These are phyloP conservation scores for Fusarium robinianum DNA, from an alignment of 2,329 filamentous ascomycete genomes.

Conservation along the genomic window DNA sequence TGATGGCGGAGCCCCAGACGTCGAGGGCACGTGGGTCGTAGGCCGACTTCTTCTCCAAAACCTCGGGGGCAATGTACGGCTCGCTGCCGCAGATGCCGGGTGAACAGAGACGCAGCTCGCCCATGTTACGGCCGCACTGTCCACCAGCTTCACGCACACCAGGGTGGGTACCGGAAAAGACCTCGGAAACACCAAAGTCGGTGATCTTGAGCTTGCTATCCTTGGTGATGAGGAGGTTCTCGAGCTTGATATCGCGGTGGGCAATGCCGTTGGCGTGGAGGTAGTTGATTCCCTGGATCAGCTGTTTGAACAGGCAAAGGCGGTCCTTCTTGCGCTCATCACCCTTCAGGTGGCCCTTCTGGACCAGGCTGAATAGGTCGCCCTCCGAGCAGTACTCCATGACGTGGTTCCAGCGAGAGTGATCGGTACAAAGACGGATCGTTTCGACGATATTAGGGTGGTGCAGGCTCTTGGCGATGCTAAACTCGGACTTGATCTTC, in stretches of 20 bases:
- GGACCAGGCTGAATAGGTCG: constrained; percentile 76
- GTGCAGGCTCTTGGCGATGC: constrained; percentile 80
- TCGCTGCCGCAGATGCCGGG: constrained; percentile 84
- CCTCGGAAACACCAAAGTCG: constrained; percentile 88
- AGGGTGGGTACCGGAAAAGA: constrained; percentile 81
- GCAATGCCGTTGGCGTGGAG: constrained; percentile 84
- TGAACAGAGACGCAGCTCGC: constrained; percentile 69
- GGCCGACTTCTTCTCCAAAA: constrained; percentile 67
- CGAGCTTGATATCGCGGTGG: constrained; percentile 88
- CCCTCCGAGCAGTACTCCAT: constrained; percentile 91
- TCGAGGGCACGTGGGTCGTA: constrained; percentile 80
- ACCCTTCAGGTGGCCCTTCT: constrained; percentile 68
- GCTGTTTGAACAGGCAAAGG: constrained; percentile 86
- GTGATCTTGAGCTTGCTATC: constrained; percentile 87
- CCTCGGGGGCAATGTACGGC: constrained; percentile 87
- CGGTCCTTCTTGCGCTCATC: constrained; percentile 71
- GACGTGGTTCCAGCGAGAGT: constrained; percentile 82
- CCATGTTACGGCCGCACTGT: constrained; percentile 74
- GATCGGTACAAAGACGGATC: constrained; percentile 73
- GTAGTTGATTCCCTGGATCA: constrained; percentile 80
- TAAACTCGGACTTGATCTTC: constrained; percentile 91
- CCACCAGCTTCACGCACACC: constrained; percentile 74
- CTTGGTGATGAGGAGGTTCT: constrained; percentile 79
- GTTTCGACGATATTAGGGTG: constrained; percentile 89
- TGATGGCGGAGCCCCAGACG: constrained; percentile 83